Evolutionary conservation across 2,329 filamentous ascomycete genomes (phyloP), one percentile per base, ranked within the genome.

Genomic region (Fusarium kyushuense): DNA sequence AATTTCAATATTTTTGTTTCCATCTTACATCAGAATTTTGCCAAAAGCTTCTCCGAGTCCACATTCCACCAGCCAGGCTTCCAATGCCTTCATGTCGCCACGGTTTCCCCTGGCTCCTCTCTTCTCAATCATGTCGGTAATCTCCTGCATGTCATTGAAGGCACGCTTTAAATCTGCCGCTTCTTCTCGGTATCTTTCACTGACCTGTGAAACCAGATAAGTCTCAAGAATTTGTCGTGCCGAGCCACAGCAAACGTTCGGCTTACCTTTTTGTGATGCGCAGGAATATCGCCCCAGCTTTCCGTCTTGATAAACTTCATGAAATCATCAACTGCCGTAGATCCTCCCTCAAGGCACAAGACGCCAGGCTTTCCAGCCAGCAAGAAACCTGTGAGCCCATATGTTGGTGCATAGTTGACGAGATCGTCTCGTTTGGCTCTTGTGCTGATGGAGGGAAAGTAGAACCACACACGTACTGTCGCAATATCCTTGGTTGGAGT

Each of bases 251-350:
- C 5, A 5, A 0, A 25, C 23, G 23, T 25, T n/a, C 10, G 2
- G 27, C 54, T 6, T 11, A 65, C 86, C 69, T 89, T 89, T 67
- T 89, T 89, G 64, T 89, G 87, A 58, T 87, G 82, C 19, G 84
- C 81, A 0, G 87, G 87, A 8, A 89, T 89, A 73, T 89, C 87
- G 0, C 86, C 84, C 87, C 87, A 89, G 54, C 84, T 87, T 67
- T 88, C 84, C 8, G 86, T 89, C 76, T 88, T 88, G 77, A 89
- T 89, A 58, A 86, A 88, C 29, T 81, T 84, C 87, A 89, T 89
- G 67, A 87, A 89, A 12, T 82, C 82, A 57, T 89, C 86, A 3
- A 89, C 81, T 27, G 78, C 73, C 10, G 69, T 48, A 0, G 84
- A 83, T 0, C 54, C 73, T 11, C 85, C 85, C 71, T 87, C 85